Evolutionary conservation across 2,329 filamentous ascomycete species (phyloP), one percentile per base, ranked within the genome.

Genomic region (Nothomitra cinnamomea): DNA sequence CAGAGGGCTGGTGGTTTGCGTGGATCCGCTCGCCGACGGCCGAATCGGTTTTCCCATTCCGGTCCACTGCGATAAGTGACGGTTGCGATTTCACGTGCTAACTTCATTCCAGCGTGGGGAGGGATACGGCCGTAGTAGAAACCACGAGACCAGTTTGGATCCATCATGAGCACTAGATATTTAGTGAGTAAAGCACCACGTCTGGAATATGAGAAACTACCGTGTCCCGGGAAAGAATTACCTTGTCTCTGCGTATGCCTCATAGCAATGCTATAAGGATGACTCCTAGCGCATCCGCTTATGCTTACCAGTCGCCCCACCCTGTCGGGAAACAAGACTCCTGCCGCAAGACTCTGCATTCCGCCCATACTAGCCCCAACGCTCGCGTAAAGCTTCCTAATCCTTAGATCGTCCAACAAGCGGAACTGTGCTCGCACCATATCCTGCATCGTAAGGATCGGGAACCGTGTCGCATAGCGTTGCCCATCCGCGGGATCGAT

Each of bases 191-290:
- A n/a, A n/a, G n/a, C n/a, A n/a, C n/a, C n/a, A n/a, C n/a, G n/a
- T n/a, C 22, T 51, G 22, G 41, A 12, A 28, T 19, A 12, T 2
- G 12, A 24, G 12, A 13, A 25, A n/a, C 40, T 35, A 40, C 41
- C 40, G 21, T 15, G 12, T 19, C 8, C 6, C 41, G 45, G 58
- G 41, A 21, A 12, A 10, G n/a, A 19, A 17, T 28, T 61, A 71
- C 71, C 71, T 70, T 96, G 92, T 25, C 92, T 82, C 69, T 98
- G 92, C 0, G 90, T 95, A 69, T 98, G 92, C 53, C 92, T 82
- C 90, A 98, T 95, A 35, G 92, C 92, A 65, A 98, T 95, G 67
- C 89, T 94, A 71, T 98, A 98, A 0, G 92, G 92, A 65, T 98
- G 92, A 60, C 85, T 94, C 58, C 92, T 77, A 0, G 90, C 92